Base-by-base conservation (phyloP, 306 rosid species). In the Luffa acutangula region DNA sequence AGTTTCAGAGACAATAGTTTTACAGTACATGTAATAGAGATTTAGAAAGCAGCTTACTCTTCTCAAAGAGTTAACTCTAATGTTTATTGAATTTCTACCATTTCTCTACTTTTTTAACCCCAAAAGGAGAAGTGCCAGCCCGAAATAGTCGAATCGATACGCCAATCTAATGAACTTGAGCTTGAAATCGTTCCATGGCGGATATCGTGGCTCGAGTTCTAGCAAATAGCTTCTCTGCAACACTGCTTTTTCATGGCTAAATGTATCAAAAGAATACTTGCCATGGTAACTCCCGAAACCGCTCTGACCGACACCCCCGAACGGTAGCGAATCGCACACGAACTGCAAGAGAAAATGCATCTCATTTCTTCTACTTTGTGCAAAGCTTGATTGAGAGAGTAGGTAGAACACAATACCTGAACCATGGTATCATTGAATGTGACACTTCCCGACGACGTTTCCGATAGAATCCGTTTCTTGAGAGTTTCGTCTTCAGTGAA, bases 281-380 rank as follows among this genome's bases (percentile, higher is more conserved):
- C 99, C 99, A 80, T 95, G 97, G 87, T 95, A 95, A 88, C 96
- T 90, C 20, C 99, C 99, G 49, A 89, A 81, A 18, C 99, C 97
- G 72, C 97, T 91, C 66, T 84, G 85, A n/a, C 88, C 89, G 9
- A 89, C 89, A 4, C 92, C 92, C 0, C 90, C 92, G 57, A 89
- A 89, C 13, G 92, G 92, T 39, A 89, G 75, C 11, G 72, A 20
- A 49, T 89, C 92, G 15, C 91, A 84, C 45, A 89, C 0, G 80
- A 89, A 85, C 94, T 92, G 81, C 86, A 84, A 80, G 83, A 89
- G 18, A 83, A 63, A 10, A 70, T 7, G 41, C 60, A 10, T 33
- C 36, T 49, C 60, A 62, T 36, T 18, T 31, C 8, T 0, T 21
- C 39, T 13, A 25, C 6, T 78, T 39, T 21, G 74, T 14, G 15